These are phyloP conservation scores for Syncephalis fuscata DNA, from an alignment of 371 early-diverging fungal genomes.

Conservation along the genomic window DNA sequence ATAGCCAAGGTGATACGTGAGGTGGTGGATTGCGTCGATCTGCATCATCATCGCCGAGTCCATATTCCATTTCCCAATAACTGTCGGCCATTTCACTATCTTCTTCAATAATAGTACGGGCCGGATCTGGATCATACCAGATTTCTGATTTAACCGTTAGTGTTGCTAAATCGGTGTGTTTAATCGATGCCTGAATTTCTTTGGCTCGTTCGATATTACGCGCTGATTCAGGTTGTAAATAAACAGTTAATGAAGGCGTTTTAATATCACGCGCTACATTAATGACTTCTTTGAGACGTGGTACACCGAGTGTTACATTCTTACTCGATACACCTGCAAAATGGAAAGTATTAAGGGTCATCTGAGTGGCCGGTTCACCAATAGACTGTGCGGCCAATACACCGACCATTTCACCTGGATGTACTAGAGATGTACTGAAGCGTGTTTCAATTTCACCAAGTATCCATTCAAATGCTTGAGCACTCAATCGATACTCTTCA, in stretches of 20 bases:
- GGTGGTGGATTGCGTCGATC: conserved; percentile 11
- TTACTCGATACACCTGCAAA: conserved; percentile 97
- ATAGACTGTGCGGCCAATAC: conserved; percentile 99
- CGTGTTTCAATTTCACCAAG: conserved; percentile 84
- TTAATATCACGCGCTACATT: conserved; percentile 97
- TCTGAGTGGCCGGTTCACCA: conserved; percentile 99
- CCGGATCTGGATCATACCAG: conserved; percentile 93
- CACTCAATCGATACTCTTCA: conserved; percentile 74
- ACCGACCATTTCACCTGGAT: conserved; percentile 99
- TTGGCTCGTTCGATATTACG: conserved; percentile 76
- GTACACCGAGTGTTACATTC: conserved; percentile 98
- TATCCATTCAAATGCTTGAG: conserved; percentile 89
- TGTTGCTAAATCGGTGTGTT: conserved; percentile 81
- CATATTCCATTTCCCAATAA: conserved; percentile 80
- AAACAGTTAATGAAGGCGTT: conserved; percentile 90
- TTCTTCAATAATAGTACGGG: conserved; percentile 70
- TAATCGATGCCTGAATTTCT: conserved; percentile 77
- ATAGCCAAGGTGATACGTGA: conserved; percentile 84
- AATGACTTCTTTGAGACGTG: conserved; percentile 99
- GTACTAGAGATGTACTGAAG: conserved; percentile 80
- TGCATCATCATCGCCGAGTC: conserved; percentile 24
- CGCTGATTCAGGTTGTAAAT: conserved; percentile 59
- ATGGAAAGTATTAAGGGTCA: conserved; percentile 99
- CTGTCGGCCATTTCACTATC: conserved; percentile 89
- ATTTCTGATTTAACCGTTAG: conserved; percentile 82